Base-by-base conservation (phyloP, 2,329 filamentous ascomycete species). In the Microsporum ferrugineum region DNA sequence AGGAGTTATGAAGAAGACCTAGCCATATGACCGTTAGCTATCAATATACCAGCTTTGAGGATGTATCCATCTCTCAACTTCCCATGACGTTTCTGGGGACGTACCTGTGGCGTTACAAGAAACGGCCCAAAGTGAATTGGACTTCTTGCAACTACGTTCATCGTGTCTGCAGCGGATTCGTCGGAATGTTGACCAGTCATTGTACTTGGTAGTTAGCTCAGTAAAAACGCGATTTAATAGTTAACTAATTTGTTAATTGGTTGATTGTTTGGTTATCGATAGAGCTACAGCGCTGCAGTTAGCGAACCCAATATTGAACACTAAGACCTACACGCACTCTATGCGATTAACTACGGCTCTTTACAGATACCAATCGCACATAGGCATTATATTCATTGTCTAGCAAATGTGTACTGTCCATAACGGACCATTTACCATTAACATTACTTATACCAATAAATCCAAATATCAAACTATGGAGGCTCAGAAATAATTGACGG, bases 1-100 rank as follows among this genome's bases (percentile, higher is more conserved):
- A 0, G 83, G 80, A 1, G 91, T 95, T 66, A 80, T 80, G 74
- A 95, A 84, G 78, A 97, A 97, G 77, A 96, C 89, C 88, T 96
- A 67, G 5, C 27, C 17, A 8, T 34, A 31, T 12, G 23, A 59
- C 5, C 10, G 23, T 60, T 36, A 27, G 12, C 49, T 12, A 49
- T 27, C 12, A 49, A 34, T 10, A 45, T 43, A 23, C n/a, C 41
- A 23, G 0, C 41, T 23, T 56, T 5, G 38, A 12, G 17, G 59
- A 49, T n/a, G 17, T 23, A 23, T 23, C 17, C 17, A 23, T 23
- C 17, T 23, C 17, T 1, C 17, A 23, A 23, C 17, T 23, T 1
- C 17, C 17, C 17, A 23, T 23, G 17, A 23, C 17, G 17, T 23
- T 23, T 23, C 17, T 23, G 17, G 17, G 17, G 17, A 65, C 75